A percentile compares a stretch with the other conserved stretches of the same genome.
phyloP scores from a whole-genome alignment of 2,329 filamentous ascomycete genomes.

The Myriangium duriaei region DNA sequence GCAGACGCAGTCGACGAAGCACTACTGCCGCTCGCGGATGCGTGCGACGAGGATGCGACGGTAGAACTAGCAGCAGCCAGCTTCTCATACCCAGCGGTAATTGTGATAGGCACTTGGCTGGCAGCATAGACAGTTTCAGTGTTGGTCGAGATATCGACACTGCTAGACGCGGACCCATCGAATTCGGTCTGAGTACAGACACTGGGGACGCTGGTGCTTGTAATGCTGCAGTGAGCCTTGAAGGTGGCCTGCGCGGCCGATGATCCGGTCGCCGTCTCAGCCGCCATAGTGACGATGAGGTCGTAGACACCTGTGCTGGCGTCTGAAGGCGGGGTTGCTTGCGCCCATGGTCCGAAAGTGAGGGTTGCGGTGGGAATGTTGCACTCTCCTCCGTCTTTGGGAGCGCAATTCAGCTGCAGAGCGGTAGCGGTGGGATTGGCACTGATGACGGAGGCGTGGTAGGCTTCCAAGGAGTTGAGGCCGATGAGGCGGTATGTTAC shows the following conservation, averaged over 20 bases:
- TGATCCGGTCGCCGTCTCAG: conserved; percentile 1
- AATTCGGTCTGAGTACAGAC: too few relatives aligned
- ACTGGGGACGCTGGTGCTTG: neutral
- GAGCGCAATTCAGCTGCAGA: conserved; percentile 2
- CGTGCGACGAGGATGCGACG: too few relatives aligned
- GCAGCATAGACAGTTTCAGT: neutral
- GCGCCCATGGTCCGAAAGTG: conserved; percentile 7
- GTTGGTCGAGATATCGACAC: too few relatives aligned
- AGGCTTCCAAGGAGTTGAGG: too few relatives aligned
- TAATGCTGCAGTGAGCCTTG: conserved; percentile 3
- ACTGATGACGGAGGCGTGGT: conserved; percentile 6
- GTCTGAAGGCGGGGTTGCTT: conserved; percentile 1
- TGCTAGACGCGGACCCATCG: too few relatives aligned
- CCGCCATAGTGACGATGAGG: conserved; percentile 4
- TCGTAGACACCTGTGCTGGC: conserved; percentile 5
- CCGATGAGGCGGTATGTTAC: too few relatives aligned
- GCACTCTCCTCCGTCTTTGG: neutral
- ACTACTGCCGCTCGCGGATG: too few relatives aligned
- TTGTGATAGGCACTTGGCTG: neutral
- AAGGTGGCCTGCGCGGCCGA: conserved; percentile 1
- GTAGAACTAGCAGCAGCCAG: conserved; percentile 5
- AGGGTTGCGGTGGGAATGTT: conserved; percentile 1
- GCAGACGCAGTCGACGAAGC: conserved; percentile 5
- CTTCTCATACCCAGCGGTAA: conserved; percentile 10
- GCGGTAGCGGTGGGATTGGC: conserved; percentile 6